Percentiles rank a stretch among this genome's conserved stretches.
These are phyloP conservation scores for Aspergillus niger DNA, from an alignment of 2,329 filamentous ascomycete species.

Conservation along the genomic window DNA sequence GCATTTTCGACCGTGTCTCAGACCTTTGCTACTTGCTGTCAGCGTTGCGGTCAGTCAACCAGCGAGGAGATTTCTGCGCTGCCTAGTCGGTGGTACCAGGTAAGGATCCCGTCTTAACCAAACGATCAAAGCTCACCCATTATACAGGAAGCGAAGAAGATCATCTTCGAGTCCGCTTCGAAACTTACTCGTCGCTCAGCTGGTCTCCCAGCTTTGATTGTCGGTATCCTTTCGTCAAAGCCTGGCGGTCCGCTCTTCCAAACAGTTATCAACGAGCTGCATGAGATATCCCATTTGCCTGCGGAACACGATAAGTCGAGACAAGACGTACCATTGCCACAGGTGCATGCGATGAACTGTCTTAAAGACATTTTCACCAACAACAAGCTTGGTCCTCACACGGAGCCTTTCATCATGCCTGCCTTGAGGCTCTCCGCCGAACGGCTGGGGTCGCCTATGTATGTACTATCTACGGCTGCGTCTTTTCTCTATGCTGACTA, in stretches of 20 bases:
- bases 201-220: slow-evolving; percentile 83
- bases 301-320: slow-evolving; percentile 31
- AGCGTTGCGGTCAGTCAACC: slow-evolving; percentile 57
- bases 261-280: slow-evolving; percentile 46
- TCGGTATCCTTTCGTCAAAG: slow-evolving; percentile 68
- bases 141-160: slow-evolving; percentile 56
- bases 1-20: slow-evolving; percentile 91
- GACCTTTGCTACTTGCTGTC: slow-evolving; percentile 83
- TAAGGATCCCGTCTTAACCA: slow-evolving; percentile 34
- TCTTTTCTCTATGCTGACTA: slow-evolving; percentile 14
- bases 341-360: slow-evolving; percentile 94
- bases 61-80: slow-evolving; percentile 49
- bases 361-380: slow-evolving; percentile 89
- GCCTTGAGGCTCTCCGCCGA: slow-evolving; percentile 78
- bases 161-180: slow-evolving; percentile 73
- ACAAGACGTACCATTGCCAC: slow-evolving; percentile 65
- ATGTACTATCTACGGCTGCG: slow-evolving; percentile 31
- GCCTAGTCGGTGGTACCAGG: slow-evolving; percentile 71
- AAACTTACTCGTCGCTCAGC: slow-evolving; percentile 86
- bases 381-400: slow-evolving; percentile 70
- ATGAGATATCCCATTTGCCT: slow-evolving; percentile 39
- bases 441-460: slow-evolving; percentile 77
- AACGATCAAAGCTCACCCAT: not conserved
- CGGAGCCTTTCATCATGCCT: slow-evolving; percentile 72
- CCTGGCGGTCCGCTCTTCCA: slow-evolving; percentile 54